These are phyloP conservation scores for Saccharum officinarum DNA, from an alignment of 176 grass and related monocot genomes.

Conservation along the genomic window DNA sequence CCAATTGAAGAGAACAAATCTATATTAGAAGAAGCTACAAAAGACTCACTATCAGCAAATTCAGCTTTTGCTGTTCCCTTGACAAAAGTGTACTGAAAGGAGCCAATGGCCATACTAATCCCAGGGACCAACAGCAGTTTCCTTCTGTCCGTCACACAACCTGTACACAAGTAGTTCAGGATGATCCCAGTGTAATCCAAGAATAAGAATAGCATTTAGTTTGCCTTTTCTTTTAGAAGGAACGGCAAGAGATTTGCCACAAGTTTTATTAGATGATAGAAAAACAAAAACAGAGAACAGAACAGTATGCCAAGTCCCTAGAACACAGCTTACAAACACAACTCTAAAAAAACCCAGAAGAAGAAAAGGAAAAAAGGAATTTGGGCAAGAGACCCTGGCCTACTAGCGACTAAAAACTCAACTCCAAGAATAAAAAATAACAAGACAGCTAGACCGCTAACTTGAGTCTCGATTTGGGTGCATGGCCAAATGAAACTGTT, in stretches of 20 bases:
- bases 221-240: not conserved
- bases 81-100: conserved; percentile 45
- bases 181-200: not conserved
- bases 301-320: not conserved
- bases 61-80: conserved; percentile 55
- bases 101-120: conserved; percentile 46
- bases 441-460: not conserved
- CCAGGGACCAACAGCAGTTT: conserved; percentile 61
- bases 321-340: not conserved
- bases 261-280: not conserved
- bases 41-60: conserved; percentile 85
- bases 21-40: not conserved
- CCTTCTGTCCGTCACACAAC: conserved; percentile 49
- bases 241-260: not conserved
- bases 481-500: not conserved
- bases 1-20: not conserved
- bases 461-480: not conserved
- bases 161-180: conserved; percentile 40
- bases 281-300: not conserved
- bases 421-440: not conserved
- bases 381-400: not conserved
- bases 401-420: not conserved
- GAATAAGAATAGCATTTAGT: not conserved
- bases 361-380: not conserved
- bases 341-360: not conserved